Percentiles rank a stretch among this genome's conserved stretches.
These are phyloP conservation scores for Macrotyloma uniflorum DNA, from an alignment of 306 rosid species.

Conservation along the genomic window DNA sequence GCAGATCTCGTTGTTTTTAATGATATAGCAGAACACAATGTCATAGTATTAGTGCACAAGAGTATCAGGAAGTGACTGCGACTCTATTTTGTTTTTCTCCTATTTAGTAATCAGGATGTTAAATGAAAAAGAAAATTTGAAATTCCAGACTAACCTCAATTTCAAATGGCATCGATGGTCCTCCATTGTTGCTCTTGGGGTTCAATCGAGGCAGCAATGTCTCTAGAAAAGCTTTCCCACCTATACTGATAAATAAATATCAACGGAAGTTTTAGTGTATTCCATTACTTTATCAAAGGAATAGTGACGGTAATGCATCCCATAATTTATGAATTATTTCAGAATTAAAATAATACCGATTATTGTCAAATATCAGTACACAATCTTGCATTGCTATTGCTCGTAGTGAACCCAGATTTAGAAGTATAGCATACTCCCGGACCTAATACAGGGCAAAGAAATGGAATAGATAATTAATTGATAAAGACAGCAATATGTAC, in stretches of 20 bases:
- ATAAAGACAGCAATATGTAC: not conserved
- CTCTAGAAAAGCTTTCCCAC: constrained; percentile 91
- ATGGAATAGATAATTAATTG: constrained; percentile 17
- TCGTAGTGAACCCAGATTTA: constrained; percentile 89
- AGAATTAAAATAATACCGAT: constrained; percentile 60
- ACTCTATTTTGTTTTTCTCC: constrained; percentile 15
- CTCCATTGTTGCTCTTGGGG: constrained; percentile 80
- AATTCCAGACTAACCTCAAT: constrained; percentile 73
- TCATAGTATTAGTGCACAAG: constrained; percentile 13
- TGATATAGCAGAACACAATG: not conserved
- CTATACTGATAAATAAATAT: constrained; percentile 68
- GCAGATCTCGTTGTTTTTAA: not conserved
- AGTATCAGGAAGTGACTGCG: constrained; percentile 14
- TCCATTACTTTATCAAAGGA: constrained; percentile 27
- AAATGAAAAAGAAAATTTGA: constrained; percentile 9
- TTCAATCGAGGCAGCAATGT: constrained; percentile 83
- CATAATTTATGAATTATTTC: constrained; percentile 25
- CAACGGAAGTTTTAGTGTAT: constrained; percentile 37
- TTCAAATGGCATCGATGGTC: constrained; percentile 93
- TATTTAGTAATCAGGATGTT: constrained; percentile 11
- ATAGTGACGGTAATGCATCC: constrained; percentile 9
- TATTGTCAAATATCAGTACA: constrained; percentile 84
- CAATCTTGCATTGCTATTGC: constrained; percentile 95
- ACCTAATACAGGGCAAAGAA: constrained; percentile 59
- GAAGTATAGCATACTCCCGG: constrained; percentile 91